Percentiles rank a stretch among this genome's conserved stretches.
Evolutionary conservation across 768 basidiomycete genomes (phyloP).

Genomic region (Crepidotus variabilis): DNA sequence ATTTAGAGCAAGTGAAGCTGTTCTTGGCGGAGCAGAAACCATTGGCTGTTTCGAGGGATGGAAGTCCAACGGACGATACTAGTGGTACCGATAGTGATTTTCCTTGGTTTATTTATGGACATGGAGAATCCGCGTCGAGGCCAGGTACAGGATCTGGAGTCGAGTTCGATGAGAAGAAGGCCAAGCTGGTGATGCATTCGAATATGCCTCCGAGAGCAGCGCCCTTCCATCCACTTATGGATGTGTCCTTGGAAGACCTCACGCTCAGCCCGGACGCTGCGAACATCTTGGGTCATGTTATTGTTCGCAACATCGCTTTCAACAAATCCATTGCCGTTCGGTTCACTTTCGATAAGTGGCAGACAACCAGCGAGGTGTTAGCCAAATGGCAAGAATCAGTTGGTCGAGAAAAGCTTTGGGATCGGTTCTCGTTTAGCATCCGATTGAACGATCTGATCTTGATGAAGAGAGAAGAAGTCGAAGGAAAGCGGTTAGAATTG

Average conservation of each 20-base stretch:
- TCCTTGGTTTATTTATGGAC: constrained; percentile 62
- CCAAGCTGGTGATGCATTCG: constrained; percentile 53
- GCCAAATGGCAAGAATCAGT: constrained; percentile 59
- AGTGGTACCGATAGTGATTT: constrained; percentile 79
- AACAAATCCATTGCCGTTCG: constrained; percentile 84
- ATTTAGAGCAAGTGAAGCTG: constrained; percentile 91
- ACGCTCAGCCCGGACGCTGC: constrained; percentile 46
- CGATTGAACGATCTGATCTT: constrained; percentile 69
- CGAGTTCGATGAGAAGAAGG: constrained; percentile 20
- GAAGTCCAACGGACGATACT: constrained; percentile 79
- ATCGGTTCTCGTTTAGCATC: constrained; percentile 76
- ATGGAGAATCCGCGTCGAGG: neutral
- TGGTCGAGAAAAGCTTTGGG: constrained; percentile 40
- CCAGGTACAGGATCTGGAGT: neutral
- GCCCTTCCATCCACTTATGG: constrained; percentile 29
- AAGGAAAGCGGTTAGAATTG: constrained; percentile 79
- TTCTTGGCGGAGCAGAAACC: constrained; percentile 96
- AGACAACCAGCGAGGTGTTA: constrained; percentile 91
- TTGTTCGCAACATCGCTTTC: constrained; percentile 83
- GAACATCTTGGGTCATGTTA: constrained; percentile 67
- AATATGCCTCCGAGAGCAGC: constrained; percentile 60
- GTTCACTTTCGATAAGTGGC: constrained; percentile 94
- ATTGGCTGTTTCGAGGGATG: constrained; percentile 86
- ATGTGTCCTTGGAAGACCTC: constrained; percentile 54
- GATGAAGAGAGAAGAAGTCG: constrained; percentile 41